A percentile compares a stretch with the other conserved stretches of the same genome.
These are phyloP conservation scores for Cyberlindnera galapagoensis DNA, from an alignment of 805 yeast genomes.

Conservation along the genomic window DNA sequence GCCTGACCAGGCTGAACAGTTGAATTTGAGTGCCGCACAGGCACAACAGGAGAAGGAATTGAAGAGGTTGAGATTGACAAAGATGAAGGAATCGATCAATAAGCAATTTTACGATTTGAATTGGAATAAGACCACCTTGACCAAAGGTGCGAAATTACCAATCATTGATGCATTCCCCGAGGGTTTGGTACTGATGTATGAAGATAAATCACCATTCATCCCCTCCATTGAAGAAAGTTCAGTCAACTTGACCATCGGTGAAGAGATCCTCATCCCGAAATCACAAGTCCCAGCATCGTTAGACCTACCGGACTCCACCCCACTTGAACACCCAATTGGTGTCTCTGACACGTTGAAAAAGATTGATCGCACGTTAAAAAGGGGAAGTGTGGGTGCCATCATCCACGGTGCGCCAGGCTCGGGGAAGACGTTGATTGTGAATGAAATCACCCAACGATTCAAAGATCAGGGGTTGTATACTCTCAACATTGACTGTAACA, in stretches of 20 bases:
- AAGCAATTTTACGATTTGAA: constrained; percentile 14
- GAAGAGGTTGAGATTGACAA: constrained; percentile 15
- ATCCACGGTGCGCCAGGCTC: constrained; percentile 73
- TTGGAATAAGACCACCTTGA: constrained; percentile 31
- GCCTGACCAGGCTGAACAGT: constrained; percentile 26
- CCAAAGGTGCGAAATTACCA: constrained; percentile 50
- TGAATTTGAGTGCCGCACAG: constrained; percentile 18
- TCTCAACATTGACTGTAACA: constrained; percentile 48
- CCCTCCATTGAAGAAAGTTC: constrained; percentile 29
- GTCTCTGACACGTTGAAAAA: constrained; percentile 39
- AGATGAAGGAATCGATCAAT: constrained; percentile 19
- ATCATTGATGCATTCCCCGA: constrained; percentile 40
- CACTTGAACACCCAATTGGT: constrained; percentile 42
- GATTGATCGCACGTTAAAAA: constrained; percentile 33
- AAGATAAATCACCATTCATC: constrained; percentile 35
- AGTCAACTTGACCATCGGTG: constrained; percentile 42
- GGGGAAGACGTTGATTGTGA: constrained; percentile 63
- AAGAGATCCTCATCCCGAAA: constrained; percentile 28
- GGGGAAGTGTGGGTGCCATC: constrained; percentile 49
- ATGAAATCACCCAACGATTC: constrained; percentile 34
- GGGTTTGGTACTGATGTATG: constrained; percentile 56
- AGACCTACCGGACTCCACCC: neutral
- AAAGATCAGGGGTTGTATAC: constrained; percentile 34
- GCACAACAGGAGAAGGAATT: constrained; percentile 17
- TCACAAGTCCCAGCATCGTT: constrained; percentile 15